A percentile compares a stretch with the other conserved stretches of the same genome.
Conservation (phyloP, 2,329 filamentous ascomycete genomes). For the Colletotrichum cuscutae region DNA sequence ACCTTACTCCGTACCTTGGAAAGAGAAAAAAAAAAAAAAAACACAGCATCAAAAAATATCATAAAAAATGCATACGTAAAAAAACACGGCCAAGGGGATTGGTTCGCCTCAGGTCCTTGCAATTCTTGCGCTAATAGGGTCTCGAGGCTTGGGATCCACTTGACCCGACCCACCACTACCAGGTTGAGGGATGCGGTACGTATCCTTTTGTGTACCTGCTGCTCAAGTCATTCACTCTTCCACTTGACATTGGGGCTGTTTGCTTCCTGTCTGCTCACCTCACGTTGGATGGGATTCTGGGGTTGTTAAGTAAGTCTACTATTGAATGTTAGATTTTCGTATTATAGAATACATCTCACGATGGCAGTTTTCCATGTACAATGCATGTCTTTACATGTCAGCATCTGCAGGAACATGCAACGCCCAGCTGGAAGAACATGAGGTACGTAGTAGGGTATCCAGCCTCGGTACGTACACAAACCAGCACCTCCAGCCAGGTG, state of each 20-base stretch:
- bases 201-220: constrained; percentile 10
- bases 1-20: not conserved
- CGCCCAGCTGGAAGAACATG: not conserved
- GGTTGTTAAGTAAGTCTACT: not conserved
- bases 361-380: not conserved
- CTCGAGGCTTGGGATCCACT: constrained; percentile 10
- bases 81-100: constrained; percentile 22
- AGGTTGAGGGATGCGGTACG: not conserved
- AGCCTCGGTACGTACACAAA: not conserved
- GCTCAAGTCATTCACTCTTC: constrained; percentile 18
- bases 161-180: constrained; percentile 16
- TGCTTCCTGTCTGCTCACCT: not conserved
- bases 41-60: not conserved
- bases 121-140: constrained; percentile 25
- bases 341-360: not conserved
- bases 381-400: constrained; percentile 3
- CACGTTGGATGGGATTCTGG: not conserved
- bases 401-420: constrained; percentile 23
- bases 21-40: not conserved
- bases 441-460: not conserved
- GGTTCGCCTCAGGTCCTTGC: constrained; percentile 25
- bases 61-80: constrained; percentile 8
- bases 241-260: not conserved
- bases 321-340: not conserved
- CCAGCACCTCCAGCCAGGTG: no score